Evolutionary conservation across 768 basidiomycete species (phyloP), one percentile per base, ranked within the genome.

Genomic region (Agaricus blazei): DNA sequence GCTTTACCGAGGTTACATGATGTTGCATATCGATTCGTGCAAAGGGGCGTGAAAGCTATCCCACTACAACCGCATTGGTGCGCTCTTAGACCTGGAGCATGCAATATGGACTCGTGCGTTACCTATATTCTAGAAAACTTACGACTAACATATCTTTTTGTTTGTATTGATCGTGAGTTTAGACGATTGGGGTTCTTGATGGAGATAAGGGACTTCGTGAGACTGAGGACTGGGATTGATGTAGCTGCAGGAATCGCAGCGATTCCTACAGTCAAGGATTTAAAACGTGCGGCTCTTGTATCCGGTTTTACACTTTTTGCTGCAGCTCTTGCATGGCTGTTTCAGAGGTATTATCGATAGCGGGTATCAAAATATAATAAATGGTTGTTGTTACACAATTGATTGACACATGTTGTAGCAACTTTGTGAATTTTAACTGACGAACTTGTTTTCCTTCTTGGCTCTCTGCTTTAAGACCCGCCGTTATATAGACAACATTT

Each of bases 41-140:
- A 81, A 63, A 72, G 86, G 6, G 88, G 88, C 4, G 72, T 90
- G 4, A 61, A 70, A 3, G 80, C 87, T 2, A 81, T 81, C 46
- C 66, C 80, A 3, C 67, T 90, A 19, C 88, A 89, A 66, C 88
- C 89, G 0, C 65, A 81, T 57, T 90, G 83, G 83, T 90, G 88
- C 66, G 88, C 84, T 4, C 63, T 90, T 42, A 70, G 85, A 9
- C 82, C 85, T 1, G 78, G 77, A 19, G 69, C 66, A 15, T 87
- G 85, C 62, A 78, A 86, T 66, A 50, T 83, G 54, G 66, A 64
- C 56, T 66, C 68, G 50, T 83, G 53, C 31, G 68, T 52, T 46
- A 52, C 42, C 27, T 11, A 2, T 19, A 19, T 50, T 38, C 37
- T 52, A 41, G 45, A 45, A 28, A 27, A 41, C 37, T 51, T 41